These are phyloP conservation scores for Urostyla sp. DNA, from an alignment of 73 alveolate genomes.

Conservation along the genomic window DNA sequence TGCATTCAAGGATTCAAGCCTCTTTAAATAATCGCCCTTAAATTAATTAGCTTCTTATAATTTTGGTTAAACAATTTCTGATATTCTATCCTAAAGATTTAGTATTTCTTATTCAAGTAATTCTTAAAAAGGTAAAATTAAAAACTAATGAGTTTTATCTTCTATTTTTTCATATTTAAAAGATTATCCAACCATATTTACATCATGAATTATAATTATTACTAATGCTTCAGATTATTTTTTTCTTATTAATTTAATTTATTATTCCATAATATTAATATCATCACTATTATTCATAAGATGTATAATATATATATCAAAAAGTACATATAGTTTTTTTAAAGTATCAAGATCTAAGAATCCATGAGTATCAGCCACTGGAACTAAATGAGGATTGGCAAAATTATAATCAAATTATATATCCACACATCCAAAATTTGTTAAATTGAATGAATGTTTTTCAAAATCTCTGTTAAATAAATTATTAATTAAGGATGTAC, in stretches of 20 bases:
- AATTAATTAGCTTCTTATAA: not conserved
- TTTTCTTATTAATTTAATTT: not conserved
- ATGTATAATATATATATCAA: conserved; percentile 5
- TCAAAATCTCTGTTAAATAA: conserved; percentile 16
- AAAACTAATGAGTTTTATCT: not conserved
- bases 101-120: not conserved
- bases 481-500: not conserved
- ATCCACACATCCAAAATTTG: conserved; percentile 13
- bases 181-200: not conserved
- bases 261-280: not conserved
- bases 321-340: not conserved
- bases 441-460: not conserved
- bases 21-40: not conserved
- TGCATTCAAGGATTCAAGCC: not conserved
- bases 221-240: not conserved
- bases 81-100: not conserved
- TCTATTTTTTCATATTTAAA: too few species aligned
- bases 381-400: conserved; percentile 8
- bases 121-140: not conserved
- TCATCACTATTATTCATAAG: not conserved
- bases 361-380: conserved; percentile 52
- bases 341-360: not conserved
- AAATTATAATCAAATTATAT: conserved; percentile 26
- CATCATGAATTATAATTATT: not conserved
- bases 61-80: not conserved